Evolutionary conservation across 805 yeast genomes (phyloP).

Genomic region (Kodamaea laetipori): DNA sequence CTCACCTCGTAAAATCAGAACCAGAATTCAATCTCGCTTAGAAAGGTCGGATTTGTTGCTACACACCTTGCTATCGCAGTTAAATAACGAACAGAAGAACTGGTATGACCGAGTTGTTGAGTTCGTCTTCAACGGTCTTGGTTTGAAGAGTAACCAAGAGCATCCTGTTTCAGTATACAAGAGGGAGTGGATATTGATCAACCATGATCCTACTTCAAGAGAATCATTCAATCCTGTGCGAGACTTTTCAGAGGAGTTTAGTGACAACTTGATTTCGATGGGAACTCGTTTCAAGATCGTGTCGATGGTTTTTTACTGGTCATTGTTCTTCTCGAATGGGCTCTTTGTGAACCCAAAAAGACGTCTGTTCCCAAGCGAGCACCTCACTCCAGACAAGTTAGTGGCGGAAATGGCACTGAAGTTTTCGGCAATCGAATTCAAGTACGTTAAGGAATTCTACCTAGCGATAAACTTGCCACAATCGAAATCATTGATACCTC

Average conservation of each 20-base stretch:
- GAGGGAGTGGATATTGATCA: slow-evolving; percentile 28
- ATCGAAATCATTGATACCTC: slow-evolving; percentile 3
- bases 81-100: slow-evolving; percentile 22
- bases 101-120: slow-evolving; percentile 37
- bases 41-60: slow-evolving; percentile 13
- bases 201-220: slow-evolving; percentile 20
- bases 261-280: slow-evolving; percentile 34
- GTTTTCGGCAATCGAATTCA: slow-evolving; percentile 14
- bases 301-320: slow-evolving; percentile 21
- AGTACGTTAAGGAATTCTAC: slow-evolving; percentile 19
- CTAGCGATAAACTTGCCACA: slow-evolving; percentile 3
- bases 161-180: slow-evolving; percentile 27
- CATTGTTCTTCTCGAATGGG: slow-evolving; percentile 18
- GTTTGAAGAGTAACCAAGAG: slow-evolving; percentile 14
- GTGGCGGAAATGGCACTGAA: slow-evolving; percentile 16
- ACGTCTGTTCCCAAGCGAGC: slow-evolving; percentile 9
- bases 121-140: slow-evolving; percentile 32
- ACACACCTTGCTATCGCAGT: slow-evolving; percentile 22
- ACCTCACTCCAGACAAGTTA: slow-evolving; percentile 14
- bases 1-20: slow-evolving; percentile 5
- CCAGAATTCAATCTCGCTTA: slow-evolving; percentile 10
- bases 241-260: slow-evolving; percentile 11
- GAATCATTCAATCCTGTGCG: slow-evolving; percentile 14
- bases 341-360: slow-evolving; percentile 10
- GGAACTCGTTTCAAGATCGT: slow-evolving; percentile 25